These are phyloP conservation scores for Parachaetomium inaequale DNA, from an alignment of 495 filamentous ascomycete species.

Conservation along the genomic window DNA sequence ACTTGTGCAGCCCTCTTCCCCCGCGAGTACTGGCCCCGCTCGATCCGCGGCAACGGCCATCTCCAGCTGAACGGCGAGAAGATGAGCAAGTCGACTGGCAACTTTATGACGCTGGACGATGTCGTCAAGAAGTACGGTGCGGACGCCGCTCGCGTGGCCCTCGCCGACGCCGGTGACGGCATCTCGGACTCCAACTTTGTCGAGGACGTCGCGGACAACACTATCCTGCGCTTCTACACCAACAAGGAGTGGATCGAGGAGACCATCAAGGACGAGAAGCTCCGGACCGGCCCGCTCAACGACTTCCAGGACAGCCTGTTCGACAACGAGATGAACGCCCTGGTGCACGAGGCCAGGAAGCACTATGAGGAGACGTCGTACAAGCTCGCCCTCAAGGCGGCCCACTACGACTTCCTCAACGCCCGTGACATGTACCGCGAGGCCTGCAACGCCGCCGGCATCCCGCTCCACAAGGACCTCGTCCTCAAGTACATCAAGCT, in stretches of 20 bases:
- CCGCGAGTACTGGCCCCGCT: slow-evolving; percentile 77
- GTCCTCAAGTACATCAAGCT: slow-evolving; percentile 75
- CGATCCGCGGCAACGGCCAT: slow-evolving; percentile 85
- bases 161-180: slow-evolving; percentile 92
- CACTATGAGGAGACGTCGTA: slow-evolving; percentile 80
- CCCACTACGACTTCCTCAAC: slow-evolving; percentile 81
- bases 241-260: slow-evolving; percentile 93
- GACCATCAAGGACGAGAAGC: slow-evolving; percentile 62
- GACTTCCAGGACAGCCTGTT: slow-evolving; percentile 86
- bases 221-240: slow-evolving; percentile 78
- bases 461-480: slow-evolving; percentile 79
- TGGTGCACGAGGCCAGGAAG: slow-evolving; percentile 67
- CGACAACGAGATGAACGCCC: slow-evolving; percentile 86
- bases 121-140: slow-evolving; percentile 89
- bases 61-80: slow-evolving; percentile 92
- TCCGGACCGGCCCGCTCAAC: slow-evolving; percentile 70
- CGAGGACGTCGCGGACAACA: slow-evolving; percentile 86
- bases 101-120: slow-evolving; percentile 89
- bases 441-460: slow-evolving; percentile 62
- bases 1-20: slow-evolving; percentile 62
- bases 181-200: slow-evolving; percentile 98
- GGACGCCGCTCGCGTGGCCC: slow-evolving; percentile 84
- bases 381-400: slow-evolving; percentile 88
- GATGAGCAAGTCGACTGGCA: slow-evolving; percentile 93
- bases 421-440: slow-evolving; percentile 91